Evolutionary conservation across 1,139 yeast genomes (phyloP), one percentile per base, ranked within the genome.

Genomic region (Pichia terricola): DNA sequence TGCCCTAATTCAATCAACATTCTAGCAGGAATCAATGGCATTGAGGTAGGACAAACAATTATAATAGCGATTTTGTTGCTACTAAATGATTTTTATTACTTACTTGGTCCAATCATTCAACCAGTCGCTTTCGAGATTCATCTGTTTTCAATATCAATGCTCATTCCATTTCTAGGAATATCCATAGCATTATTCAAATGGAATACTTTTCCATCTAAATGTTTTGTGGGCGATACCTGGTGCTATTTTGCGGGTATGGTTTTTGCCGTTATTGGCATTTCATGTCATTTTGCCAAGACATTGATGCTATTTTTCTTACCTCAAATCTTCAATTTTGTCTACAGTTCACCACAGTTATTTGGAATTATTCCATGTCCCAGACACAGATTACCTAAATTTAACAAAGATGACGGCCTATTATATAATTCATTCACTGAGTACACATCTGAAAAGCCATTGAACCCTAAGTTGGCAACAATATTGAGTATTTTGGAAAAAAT

Each of bases 181-280:
- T 78, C 95, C 1, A 49, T 81, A 2, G 95, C 87, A 0, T 66
- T 91, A 43, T 73, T 85, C 52, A 78, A 75, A 55, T 81, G 72
- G 68, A 91, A 91, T 62, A 84, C 91, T 82, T 91, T 72, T 67
- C 98, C 98, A 1, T 88, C 98, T 0, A 66, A 67, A 46, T 97
- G 87, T 1, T 91, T 91, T 67, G 99, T 94, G 4, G 99, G 99
- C 27, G 99, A 91, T 60, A 91, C 98, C 0, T 94, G 84, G 67
- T 91, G 99, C 64, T 91, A 94, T 64, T 88, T 91, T 63, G 87
- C 96, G 32, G 99, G 99, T 3, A 91, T 91, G 98, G 95, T 91
- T 1, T 89, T 91, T 64, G 98, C 97, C 0, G 94, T 89, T 35
- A 95, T 87, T 28, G 97, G 97, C 3, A 94, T 91, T 38, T 73